These are phyloP conservation scores for Chernovozyma aurita DNA, from an alignment of 1,139 yeast genomes.

Conservation along the genomic window DNA sequence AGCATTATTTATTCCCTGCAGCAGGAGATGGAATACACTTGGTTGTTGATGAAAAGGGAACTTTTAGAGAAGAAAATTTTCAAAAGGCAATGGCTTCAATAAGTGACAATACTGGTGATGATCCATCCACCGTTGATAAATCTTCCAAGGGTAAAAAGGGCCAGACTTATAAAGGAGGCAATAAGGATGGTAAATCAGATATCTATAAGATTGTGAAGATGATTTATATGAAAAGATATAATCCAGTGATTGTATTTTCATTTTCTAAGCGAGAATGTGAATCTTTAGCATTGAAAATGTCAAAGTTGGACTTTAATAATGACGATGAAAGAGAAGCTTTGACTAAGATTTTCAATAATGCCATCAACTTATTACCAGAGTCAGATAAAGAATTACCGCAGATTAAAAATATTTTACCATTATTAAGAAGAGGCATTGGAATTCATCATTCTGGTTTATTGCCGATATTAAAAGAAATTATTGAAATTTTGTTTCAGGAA, in stretches of 20 bases:
- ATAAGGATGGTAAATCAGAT: conserved; percentile 80
- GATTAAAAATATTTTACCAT: conserved; percentile 83
- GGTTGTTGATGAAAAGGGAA: conserved; percentile 95
- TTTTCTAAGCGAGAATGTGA: conserved; percentile 97
- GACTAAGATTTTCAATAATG: conserved; percentile 83
- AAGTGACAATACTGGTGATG: conserved; percentile 79
- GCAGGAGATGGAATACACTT: conserved; percentile 96
- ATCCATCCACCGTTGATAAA: conserved; percentile 56
- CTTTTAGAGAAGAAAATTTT: conserved; percentile 94
- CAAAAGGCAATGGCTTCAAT: conserved; percentile 97
- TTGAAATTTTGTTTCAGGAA: conserved; percentile 94
- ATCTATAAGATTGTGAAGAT: conserved; percentile 95
- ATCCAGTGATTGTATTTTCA: conserved; percentile 96
- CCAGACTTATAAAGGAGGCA: conserved; percentile 86
- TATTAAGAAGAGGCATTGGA: conserved; percentile 92
- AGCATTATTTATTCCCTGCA: conserved; percentile 94
- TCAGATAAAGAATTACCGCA: conserved; percentile 91
- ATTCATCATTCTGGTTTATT: conserved; percentile 96
- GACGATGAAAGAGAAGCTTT: conserved; percentile 90
- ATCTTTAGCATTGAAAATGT: conserved; percentile 87
- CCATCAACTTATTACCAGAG: conserved; percentile 81
- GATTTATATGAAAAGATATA: conserved; percentile 94
- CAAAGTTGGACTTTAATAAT: conserved; percentile 86
- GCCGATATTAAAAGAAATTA: conserved; percentile 93
- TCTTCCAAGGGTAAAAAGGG: conserved; percentile 65